Base-by-base conservation (phyloP, 805 yeast genomes). In the Maudiozyma bulderi region DNA sequence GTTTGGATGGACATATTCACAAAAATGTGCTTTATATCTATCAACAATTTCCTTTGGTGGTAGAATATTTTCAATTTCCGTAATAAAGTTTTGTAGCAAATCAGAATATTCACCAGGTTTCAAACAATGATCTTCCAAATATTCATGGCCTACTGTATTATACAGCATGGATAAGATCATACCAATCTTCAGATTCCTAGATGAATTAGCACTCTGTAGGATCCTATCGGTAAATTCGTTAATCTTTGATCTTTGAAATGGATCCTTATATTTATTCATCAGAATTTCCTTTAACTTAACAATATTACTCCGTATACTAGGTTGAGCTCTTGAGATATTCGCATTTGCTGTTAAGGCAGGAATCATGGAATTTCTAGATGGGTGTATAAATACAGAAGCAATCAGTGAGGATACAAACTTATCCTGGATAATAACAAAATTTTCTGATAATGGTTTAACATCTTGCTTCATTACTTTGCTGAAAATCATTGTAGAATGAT, bases 381-480 rank as follows among this genome's bases (percentile, higher is more conserved):
- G 58, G 30, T 57, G 57, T 40, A 61, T 51, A 40, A 64, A 62
- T 2, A 60, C 53, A 1, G 68, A 60, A 3, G 67, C 59, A 28
- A 64, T 52, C 20, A 62, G 47, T 2, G 58, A 50, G 15, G 63
- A 57, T n/a, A 64, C 43, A 43, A 61, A 62, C 30, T 51, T 57
- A 52, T 65, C 68, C 40, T 61, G 62, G 8, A 59, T 51, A 6
- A 65, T 52, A n/a, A 58, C 55, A 42, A 57, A 64, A 45, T 61
- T 61, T 45, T 62, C 69, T 6, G 68, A 61, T 26, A 63, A 47
- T 5, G 67, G 66, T 50, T 65, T 62, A 9, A 65, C 61, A 40
- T 65, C 67, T 38, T 64, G 57, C 50, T 61, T 61, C 58, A 61
- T 58, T 5, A 58, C 58, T 43, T 58, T 54, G 42, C 61, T 62